Conservation (phyloP, 495 filamentous ascomycete species). For the Lasiosphaeria miniovina region DNA sequence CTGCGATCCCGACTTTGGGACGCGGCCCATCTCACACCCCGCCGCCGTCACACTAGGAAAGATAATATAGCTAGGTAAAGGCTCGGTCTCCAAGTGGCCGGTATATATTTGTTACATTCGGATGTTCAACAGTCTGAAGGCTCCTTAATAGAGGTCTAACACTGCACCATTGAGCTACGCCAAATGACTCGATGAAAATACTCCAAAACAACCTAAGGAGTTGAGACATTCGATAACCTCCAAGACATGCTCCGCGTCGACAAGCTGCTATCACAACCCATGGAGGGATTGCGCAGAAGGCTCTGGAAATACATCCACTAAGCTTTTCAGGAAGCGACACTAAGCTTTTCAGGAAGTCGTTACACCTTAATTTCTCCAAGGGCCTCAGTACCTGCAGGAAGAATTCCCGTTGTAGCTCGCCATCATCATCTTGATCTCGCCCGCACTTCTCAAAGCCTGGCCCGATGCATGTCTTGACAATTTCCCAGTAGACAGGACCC, state of each 20-base stretch:
- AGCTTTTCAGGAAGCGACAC: no score
- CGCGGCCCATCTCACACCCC: no score
- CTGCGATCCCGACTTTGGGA: no score
- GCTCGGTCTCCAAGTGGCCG: no score
- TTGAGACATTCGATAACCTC: not conserved
- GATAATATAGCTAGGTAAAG: no score
- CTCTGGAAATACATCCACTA: not conserved
- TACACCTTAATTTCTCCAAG: not conserved
- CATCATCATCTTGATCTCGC: not conserved
- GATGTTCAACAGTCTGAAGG: not conserved
- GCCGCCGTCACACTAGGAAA: no score
- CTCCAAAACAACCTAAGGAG: not conserved
- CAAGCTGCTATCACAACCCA: not conserved
- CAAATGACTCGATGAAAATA: not conserved
- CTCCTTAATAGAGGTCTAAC: not conserved
- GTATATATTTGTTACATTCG: no score
- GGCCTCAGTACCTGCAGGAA: not conserved
- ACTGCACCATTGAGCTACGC: not conserved
- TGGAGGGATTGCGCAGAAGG: not conserved
- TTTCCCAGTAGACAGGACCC: not conserved
- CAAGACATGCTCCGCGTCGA: not conserved
- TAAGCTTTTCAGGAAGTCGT: not conserved
- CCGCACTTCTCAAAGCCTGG: not conserved
- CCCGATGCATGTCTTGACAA: not conserved
- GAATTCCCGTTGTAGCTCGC: not conserved